Evolutionary conservation across 2,329 filamentous ascomycete genomes (phyloP), one percentile per base, ranked within the genome.

Genomic region (Sarocladium brachiariae): DNA sequence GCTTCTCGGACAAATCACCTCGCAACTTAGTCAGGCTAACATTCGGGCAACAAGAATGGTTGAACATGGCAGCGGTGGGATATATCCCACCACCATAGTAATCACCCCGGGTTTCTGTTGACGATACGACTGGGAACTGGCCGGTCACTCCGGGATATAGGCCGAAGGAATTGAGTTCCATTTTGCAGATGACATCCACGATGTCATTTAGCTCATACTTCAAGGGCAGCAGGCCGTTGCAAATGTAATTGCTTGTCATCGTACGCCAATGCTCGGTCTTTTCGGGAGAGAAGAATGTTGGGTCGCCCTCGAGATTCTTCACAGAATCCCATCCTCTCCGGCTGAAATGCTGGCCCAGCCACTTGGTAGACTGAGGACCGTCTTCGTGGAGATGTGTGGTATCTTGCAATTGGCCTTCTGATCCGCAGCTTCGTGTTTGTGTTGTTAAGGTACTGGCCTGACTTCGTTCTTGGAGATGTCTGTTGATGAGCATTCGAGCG

Each of bases 31-130:
- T n/a, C n/a, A n/a, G n/a, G 27, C 53, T 52, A 9, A 55, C 53
- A 52, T 55, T 55, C 3, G 53, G 53, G 33, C 50, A 55, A 35
- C 53, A 55, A 31, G 53, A 37, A 23, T 55, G 53, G 33, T 55
- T 55, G 45, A 53, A 52, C 51, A 55, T 55, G 35, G 53, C 51
- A 2, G 53, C 51, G 3, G 50, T 52, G 16, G 53, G 53, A 19
- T 51, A 55, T 5, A 55, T 43, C 11, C 51, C 53, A 16, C 49
- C 52, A 11, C 51, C 53, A 25, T 52, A 55, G 31, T 55, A 53
- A 18, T 52, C 53, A 2, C 53, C 53, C 9, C 53, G 45, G 33
- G 37, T 35, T 10, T 24, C 8, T 23, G 18, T 39, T 21, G 7
- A 13, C n/a, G 41, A 39, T 5, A 37, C 38, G 2, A 49, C 35